Evolutionary conservation across 31 red algal species (phyloP).

Genomic region (Endocladia muricata): DNA sequence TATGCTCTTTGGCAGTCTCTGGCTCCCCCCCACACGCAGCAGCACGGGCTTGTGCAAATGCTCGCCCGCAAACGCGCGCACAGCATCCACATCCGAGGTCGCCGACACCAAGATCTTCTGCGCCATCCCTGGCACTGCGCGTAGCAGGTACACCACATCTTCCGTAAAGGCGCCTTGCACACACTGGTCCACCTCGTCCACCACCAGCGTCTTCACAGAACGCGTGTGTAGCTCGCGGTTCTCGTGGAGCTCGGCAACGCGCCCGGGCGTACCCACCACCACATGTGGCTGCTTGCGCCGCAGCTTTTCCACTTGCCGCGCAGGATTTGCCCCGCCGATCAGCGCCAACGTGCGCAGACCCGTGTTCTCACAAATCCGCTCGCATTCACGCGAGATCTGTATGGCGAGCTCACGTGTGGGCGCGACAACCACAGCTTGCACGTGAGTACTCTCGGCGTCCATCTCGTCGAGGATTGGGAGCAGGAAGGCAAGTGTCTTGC

Average conservation of each 20-base stretch:
- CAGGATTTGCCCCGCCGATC: constrained; percentile 82
- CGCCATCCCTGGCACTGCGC: not conserved
- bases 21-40: constrained; percentile 54
- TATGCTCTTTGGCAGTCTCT: constrained; percentile 62
- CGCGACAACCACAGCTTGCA: constrained; percentile 60
- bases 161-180: constrained; percentile 55
- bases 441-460: constrained; percentile 1
- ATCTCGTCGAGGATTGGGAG: constrained; percentile 66
- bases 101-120: constrained; percentile 90
- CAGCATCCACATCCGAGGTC: constrained; percentile 55
- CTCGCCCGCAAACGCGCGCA: constrained; percentile 54
- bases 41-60: constrained; percentile 40
- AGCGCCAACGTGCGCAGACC: constrained; percentile 50
- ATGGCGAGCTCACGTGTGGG: constrained; percentile 87
- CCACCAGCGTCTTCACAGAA: constrained; percentile 42
- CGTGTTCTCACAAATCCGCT: constrained; percentile 30
- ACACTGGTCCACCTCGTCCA: constrained; percentile 94
- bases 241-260: constrained; percentile 71
- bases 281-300: constrained; percentile 68
- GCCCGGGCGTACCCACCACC: constrained; percentile 92
- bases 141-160: constrained; percentile 52
- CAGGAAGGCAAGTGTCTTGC: constrained; percentile 74
- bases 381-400: constrained; percentile 69
- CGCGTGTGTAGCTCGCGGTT: constrained; percentile 32
- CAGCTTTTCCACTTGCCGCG: constrained; percentile 76